Base-by-base conservation (phyloP, 169 alveolate species). In the Eimeria mitis region DNA sequence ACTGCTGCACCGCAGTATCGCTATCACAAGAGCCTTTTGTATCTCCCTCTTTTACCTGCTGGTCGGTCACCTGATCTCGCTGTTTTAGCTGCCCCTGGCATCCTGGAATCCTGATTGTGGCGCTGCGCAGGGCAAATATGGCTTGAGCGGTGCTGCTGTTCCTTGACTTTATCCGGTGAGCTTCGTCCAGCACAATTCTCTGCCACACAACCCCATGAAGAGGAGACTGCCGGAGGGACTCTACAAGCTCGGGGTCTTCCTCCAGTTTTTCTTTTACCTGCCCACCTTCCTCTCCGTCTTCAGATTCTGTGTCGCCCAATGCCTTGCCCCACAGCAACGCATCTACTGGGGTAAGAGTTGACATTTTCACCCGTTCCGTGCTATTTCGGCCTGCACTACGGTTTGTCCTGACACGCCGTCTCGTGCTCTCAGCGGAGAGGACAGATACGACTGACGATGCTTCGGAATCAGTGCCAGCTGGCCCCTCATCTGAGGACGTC, bases 81-180 rank as follows among this genome's bases (percentile, higher is more conserved):
- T 8, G 59, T 56, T 49, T n/a, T 7, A 3, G 68, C 76, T 34
- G 56, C 56, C 6, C 37, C 61, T 52, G 61, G 40, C 75, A 40
- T 14, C 95, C 76, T n/a, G 78, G 78, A 13, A 70, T 31, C 52
- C 44, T 70, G 44, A 91, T 14, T 14, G 91, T 79, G 40, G 91
- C 95, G 56, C 91, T 91, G 13, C 91, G 97, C 54, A 96, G 68
- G 65, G 98, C 98, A 95, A 97, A 97, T 0, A 97, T 98, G 14
- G 98, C 99, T 95, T 97, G 98, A 28, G 99, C 98, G 14, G 99
- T 98, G 89, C 99, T 97, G 76, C 98, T 99, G 83, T 98, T 97
- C 78, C 99, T 98, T 44, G 99, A 98, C 96, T 99, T 99, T 84
- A 99, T 98, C 75, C 99, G 97, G 89, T 99, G 99, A 2, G 99